phyloP scores from a whole-genome alignment of 352 stramenopile genomes.

The Thalassiosira pacifica region DNA sequence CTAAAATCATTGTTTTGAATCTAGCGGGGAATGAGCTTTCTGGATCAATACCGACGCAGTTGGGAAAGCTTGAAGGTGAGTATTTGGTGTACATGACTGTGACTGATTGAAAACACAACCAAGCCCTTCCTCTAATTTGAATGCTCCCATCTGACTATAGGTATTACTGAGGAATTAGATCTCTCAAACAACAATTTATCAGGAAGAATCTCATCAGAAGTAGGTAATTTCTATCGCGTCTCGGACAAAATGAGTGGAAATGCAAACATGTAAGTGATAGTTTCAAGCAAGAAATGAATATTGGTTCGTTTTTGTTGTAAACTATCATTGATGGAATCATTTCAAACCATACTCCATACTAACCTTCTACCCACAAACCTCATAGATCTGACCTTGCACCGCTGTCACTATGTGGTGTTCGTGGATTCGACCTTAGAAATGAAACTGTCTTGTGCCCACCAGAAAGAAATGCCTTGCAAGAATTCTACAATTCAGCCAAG shows the following conservation, averaged over 20 bases:
- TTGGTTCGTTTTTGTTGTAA: too few relatives aligned
- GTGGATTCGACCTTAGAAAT: conserved; percentile 22
- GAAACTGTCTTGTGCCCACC: conserved; percentile 19
- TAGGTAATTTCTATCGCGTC: background rate
- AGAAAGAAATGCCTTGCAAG: conserved; percentile 42
- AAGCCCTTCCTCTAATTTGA: background rate
- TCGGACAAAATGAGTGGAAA: background rate
- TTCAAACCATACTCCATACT: too few relatives aligned
- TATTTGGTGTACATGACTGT: background rate
- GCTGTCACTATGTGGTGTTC: conserved; percentile 12
- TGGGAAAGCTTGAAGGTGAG: background rate
- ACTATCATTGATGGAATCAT: too few relatives aligned
- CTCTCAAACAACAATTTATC: background rate
- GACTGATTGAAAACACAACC: background rate
- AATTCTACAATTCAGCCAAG: conserved; percentile 29
- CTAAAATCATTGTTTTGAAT: background rate
- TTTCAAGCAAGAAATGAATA: background rate
- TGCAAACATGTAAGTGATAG: background rate
- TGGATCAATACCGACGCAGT: background rate
- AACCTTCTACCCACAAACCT: background rate
- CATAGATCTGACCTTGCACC: conserved; percentile 12
- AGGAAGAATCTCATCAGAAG: background rate
- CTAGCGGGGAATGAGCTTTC: background rate
- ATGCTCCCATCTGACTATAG: too few relatives aligned
- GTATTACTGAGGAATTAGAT: background rate